Base-by-base conservation (phyloP, 2,329 filamentous ascomycete species). In the Aspergillus quadricinctus region DNA sequence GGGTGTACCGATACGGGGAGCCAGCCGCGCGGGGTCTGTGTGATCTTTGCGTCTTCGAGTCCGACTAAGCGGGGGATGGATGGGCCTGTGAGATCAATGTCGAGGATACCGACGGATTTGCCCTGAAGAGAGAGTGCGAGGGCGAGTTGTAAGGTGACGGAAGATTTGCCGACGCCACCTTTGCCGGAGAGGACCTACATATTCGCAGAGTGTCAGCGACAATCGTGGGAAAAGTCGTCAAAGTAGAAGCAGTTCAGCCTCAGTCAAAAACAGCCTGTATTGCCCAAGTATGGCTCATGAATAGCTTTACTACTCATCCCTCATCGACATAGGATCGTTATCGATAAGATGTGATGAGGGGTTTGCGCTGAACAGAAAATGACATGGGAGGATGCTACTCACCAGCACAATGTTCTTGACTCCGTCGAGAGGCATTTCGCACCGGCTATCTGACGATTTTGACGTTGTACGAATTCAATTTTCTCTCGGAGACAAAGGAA, bases 131-230 rank as follows among this genome's bases (percentile, higher is more conserved):
- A 88, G 31, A 99, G 85, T 0, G 92, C 92, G 40, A 99, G 84
- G 8, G 94, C 94, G 17, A 99, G 86, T 73, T 99, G 94, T 1
- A 93, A 95, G 0, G 94, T 97, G n/a, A 97, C 87, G 52, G 92
- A 96, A 46, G 93, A 97, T 80, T 99, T 99, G 57, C 94, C 94
- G 21, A 99, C 94, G 65, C 94, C 94, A 69, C 94, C 94, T 82
- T 99, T 99, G 66, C 94, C 94, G 11, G 94, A 97, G 49, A 99
- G 88, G 60, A 93, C 83, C 78, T 28, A 21, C 28, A 25, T 17
- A 9, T 40, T 59, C 25, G 55, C 52, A 28, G 31, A 37, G 57
- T 50, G 45, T 65, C 53, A 49, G 60, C 57, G 17, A 41, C 21
- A 17, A 31, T 51, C 3, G 23, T 4, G 19, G 25, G 48, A 46